A percentile compares a stretch with the other conserved stretches of the same genome.
These are phyloP conservation scores for Cucurbitaria berberidis DNA, from an alignment of 2,329 filamentous ascomycete species.

Conservation along the genomic window DNA sequence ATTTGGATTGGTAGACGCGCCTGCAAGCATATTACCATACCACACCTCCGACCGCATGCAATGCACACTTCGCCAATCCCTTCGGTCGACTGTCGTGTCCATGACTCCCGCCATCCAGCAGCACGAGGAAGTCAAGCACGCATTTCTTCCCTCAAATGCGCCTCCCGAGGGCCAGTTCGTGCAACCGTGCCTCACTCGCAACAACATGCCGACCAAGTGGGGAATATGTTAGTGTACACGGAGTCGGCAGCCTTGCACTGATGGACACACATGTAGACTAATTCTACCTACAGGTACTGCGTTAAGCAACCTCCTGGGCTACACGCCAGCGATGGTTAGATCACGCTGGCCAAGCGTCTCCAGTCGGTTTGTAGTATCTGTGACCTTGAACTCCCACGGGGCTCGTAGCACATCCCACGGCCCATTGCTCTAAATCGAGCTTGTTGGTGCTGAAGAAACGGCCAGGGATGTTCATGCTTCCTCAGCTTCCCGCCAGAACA, in stretches of 20 bases:
- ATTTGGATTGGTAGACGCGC: conserved; percentile 6
- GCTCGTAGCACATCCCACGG: background rate
- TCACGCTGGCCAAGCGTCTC: background rate
- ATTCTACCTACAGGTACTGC: background rate
- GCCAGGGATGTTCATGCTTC: conserved; percentile 1
- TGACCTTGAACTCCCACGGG: background rate
- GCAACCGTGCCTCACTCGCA: conserved; percentile 3
- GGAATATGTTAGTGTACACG: conserved; percentile 8
- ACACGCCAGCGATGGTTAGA: background rate
- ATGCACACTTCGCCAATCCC: background rate
- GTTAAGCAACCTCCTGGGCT: background rate
- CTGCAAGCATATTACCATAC: conserved; percentile 9
- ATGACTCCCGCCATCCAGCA: background rate
- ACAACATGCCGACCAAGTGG: conserved; percentile 8
- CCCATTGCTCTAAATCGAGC: background rate
- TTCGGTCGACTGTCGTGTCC: background rate
- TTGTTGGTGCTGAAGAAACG: background rate
- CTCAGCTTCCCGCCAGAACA: conserved; percentile 12
- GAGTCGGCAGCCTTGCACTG: conserved; percentile 11
- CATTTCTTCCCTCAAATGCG: background rate
- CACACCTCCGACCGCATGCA: conserved; percentile 3
- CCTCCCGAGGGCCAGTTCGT: conserved; percentile 2
- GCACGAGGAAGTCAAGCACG: conserved; percentile 1
- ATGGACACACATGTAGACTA: background rate
- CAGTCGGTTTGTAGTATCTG: background rate